These are phyloP conservation scores for Quercus wislizeni DNA, from an alignment of 306 rosid species.

Conservation along the genomic window DNA sequence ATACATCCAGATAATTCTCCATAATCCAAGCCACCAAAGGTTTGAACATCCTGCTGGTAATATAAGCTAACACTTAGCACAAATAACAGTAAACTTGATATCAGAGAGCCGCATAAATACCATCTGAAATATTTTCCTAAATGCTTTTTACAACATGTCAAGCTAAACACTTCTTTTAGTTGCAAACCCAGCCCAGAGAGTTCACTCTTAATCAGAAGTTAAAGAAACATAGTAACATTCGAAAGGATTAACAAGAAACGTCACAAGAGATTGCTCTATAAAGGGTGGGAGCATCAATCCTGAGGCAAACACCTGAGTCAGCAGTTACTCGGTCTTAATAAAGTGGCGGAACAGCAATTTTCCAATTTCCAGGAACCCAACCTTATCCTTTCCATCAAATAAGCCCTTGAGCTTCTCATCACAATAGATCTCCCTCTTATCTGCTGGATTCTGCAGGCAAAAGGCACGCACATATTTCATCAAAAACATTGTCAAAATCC, in stretches of 20 bases:
- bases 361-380: constrained; percentile 40
- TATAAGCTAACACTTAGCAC: not conserved
- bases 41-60: not conserved
- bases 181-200: not conserved
- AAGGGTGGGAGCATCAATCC: not conserved
- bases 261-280: not conserved
- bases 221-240: not conserved
- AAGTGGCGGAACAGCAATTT: constrained; percentile 38
- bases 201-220: not conserved
- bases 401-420: constrained; percentile 43
- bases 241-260: not conserved
- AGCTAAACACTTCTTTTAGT: not conserved
- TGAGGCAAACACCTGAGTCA: not conserved
- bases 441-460: constrained; percentile 38
- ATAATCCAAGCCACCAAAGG: not conserved
- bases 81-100: not conserved
- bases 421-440: constrained; percentile 46
- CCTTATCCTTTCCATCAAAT: constrained; percentile 44
- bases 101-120: not conserved
- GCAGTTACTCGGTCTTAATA: constrained; percentile 27
- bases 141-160: not conserved
- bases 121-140: not conserved
- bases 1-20: not conserved
- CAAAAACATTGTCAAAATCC: not conserved
- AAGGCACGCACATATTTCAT: not conserved